Conservation (phyloP, 768 basidiomycete genomes). For the Boletus insuetus region DNA sequence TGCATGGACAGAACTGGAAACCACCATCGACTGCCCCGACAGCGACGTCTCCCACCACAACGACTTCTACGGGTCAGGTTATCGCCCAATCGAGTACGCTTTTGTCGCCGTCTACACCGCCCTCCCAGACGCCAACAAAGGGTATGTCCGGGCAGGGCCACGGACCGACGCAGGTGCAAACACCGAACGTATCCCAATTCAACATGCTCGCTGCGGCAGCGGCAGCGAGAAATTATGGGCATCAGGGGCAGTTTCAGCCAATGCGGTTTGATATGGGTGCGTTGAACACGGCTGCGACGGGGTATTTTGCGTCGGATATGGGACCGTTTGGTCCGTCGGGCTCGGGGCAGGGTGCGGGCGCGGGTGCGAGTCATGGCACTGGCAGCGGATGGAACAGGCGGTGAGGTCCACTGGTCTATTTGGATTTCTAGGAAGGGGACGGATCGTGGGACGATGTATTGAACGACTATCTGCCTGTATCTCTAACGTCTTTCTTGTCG, state of each 20-base stretch:
- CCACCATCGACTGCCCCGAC: constrained; percentile 31
- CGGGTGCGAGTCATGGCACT: background rate
- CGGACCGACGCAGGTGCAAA: background rate
- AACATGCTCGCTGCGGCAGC: constrained; percentile 26
- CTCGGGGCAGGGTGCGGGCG: constrained; percentile 1
- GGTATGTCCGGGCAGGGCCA: background rate
- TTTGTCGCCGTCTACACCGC: constrained; percentile 5
- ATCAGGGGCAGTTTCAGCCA: constrained; percentile 21
- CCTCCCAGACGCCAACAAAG: background rate
- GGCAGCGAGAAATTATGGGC: constrained; percentile 24
- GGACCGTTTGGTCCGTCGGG: constrained; percentile 10
- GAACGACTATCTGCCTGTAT: constrained; percentile 1
- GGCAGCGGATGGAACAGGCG: constrained; percentile 13
- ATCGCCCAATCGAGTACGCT: background rate
- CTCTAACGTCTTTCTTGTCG: background rate
- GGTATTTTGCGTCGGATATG: constrained; percentile 22
- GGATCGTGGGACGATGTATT: background rate
- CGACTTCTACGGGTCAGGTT: background rate
- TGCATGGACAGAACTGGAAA: constrained; percentile 48
- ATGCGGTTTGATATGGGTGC: constrained; percentile 15
- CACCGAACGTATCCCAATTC: constrained; percentile 23
- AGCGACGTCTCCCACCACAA: constrained; percentile 2
- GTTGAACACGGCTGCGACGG: constrained; percentile 16
- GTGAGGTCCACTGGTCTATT: background rate
- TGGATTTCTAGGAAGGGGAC: background rate